Evolutionary conservation across 495 filamentous ascomycete species (phyloP).

Genomic region (Daldinia childiae): DNA sequence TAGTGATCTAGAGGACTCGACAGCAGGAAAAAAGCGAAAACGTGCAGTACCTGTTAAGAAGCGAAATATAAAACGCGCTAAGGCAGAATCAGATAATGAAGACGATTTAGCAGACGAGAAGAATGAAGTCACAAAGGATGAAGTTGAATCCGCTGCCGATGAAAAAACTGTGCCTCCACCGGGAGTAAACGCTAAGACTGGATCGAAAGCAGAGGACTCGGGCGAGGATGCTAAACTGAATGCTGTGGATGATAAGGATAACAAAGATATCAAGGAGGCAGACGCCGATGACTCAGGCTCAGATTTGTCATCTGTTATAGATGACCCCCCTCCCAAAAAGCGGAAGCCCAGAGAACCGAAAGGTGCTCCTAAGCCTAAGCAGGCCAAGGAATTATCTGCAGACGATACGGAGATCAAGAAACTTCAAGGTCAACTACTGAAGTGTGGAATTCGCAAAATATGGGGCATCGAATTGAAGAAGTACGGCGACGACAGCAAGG

Average conservation of each 20-base stretch:
- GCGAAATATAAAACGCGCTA: slow-evolving; percentile 35
- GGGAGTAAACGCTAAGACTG: slow-evolving; percentile 40
- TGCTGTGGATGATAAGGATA: slow-evolving; percentile 31
- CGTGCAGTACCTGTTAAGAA: slow-evolving; percentile 38
- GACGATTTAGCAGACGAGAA: slow-evolving; percentile 46
- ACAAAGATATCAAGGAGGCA: slow-evolving; percentile 31
- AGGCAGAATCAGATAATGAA: slow-evolving; percentile 50
- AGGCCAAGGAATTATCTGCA: slow-evolving; percentile 62
- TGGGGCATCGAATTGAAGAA: slow-evolving; percentile 87
- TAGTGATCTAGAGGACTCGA: slow-evolving; percentile 33
- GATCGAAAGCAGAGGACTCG: slow-evolving; percentile 35
- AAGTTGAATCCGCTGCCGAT: slow-evolving; percentile 31
- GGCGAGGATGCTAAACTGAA: slow-evolving; percentile 36
- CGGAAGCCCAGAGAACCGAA: slow-evolving; percentile 40
- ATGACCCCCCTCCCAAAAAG: slow-evolving; percentile 67
- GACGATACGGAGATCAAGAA: slow-evolving; percentile 86
- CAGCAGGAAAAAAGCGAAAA: slow-evolving; percentile 42
- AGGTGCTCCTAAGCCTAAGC: slow-evolving; percentile 30
- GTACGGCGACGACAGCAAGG: slow-evolving; percentile 70
- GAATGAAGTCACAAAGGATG: slow-evolving; percentile 42
- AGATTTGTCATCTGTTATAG: slow-evolving; percentile 80
- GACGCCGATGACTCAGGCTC: slow-evolving; percentile 71
- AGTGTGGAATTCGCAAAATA: slow-evolving; percentile 93
- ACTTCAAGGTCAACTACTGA: slow-evolving; percentile 86
- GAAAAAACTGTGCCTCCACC: slow-evolving; percentile 27